Percentiles rank a stretch among this genome's conserved stretches.
Evolutionary conservation across 2,329 filamentous ascomycete species (phyloP).

Genomic region (Fusarium sp.): DNA sequence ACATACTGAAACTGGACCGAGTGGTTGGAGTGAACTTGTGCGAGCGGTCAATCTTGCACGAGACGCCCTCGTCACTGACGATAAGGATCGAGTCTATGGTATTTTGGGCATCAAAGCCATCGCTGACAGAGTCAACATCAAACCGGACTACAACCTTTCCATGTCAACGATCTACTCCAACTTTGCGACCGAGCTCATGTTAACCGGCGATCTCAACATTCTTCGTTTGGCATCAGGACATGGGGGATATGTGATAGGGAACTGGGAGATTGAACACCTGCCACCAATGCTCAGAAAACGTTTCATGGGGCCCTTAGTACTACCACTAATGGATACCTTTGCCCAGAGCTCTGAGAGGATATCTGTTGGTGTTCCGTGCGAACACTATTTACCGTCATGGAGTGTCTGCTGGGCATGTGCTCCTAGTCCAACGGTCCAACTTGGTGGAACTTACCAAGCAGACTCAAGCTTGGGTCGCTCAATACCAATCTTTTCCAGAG

Average conservation of each 20-base stretch:
- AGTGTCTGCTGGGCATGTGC: conserved; percentile 10
- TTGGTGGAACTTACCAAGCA: background rate
- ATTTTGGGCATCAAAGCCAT: conserved; percentile 10
- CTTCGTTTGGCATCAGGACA: background rate
- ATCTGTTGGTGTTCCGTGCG: background rate
- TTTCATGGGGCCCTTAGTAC: too few species aligned
- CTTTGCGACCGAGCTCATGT: background rate
- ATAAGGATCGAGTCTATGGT: conserved; percentile 15
- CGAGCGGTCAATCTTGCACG: background rate
- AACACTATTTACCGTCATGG: conserved; percentile 2
- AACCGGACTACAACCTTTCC: background rate
- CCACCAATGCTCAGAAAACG: too few species aligned
- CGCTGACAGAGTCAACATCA: background rate
- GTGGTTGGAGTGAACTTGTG: background rate
- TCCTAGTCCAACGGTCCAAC: background rate
- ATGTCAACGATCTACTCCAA: background rate
- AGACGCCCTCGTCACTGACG: background rate
- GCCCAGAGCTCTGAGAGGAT: background rate
- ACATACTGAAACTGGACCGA: accelerated
- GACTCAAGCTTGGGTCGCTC: background rate
- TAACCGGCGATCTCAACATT: background rate
- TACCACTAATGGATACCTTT: too few species aligned
- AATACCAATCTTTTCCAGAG: background rate
- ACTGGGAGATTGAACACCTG: background rate
- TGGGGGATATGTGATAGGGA: background rate